A percentile compares a stretch with the other conserved stretches of the same genome.
These are phyloP conservation scores for Parathielavia appendiculata DNA, from an alignment of 495 filamentous ascomycete genomes.

Conservation along the genomic window DNA sequence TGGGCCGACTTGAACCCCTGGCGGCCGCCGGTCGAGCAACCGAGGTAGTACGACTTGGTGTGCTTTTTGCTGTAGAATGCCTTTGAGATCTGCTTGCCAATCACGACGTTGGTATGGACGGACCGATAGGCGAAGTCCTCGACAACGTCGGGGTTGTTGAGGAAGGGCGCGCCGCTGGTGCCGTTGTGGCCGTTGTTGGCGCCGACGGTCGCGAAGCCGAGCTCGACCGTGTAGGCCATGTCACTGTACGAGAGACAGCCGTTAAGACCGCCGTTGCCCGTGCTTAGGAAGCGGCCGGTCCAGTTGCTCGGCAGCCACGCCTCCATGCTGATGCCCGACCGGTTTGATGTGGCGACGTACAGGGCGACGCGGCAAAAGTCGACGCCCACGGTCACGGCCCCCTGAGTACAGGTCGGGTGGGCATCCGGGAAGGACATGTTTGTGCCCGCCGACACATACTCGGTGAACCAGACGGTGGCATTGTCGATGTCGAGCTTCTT, in stretches of 20 bases:
- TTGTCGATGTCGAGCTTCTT: not conserved
- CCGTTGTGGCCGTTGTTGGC: constrained; percentile 13
- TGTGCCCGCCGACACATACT: constrained; percentile 1
- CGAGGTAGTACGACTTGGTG: constrained; percentile 50
- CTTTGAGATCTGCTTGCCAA: constrained; percentile 40
- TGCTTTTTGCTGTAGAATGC: constrained; percentile 41
- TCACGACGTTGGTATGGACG: constrained; percentile 45
- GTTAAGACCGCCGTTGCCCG: constrained; percentile 5
- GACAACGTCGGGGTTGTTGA: not conserved
- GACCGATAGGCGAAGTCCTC: constrained; percentile 47
- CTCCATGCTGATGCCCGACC: constrained; percentile 10
- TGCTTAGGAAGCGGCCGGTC: constrained; percentile 9
- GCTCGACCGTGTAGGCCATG: constrained; percentile 1
- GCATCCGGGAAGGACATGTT: constrained; percentile 2
- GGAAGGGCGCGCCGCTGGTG: not conserved
- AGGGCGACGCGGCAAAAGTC: constrained; percentile 7
- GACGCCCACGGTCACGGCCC: not conserved
- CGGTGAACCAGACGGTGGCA: not conserved
- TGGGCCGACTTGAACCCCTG: constrained; percentile 53
- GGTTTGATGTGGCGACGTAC: not conserved
- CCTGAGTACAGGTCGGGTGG: not conserved
- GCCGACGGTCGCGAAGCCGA: constrained; percentile 3
- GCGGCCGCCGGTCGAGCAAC: constrained; percentile 56
- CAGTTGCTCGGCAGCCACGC: constrained; percentile 3
- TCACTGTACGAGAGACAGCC: constrained; percentile 2